phyloP scores from a whole-genome alignment of 164 flowering plant species.

The Houttuynia cordata region DNA sequence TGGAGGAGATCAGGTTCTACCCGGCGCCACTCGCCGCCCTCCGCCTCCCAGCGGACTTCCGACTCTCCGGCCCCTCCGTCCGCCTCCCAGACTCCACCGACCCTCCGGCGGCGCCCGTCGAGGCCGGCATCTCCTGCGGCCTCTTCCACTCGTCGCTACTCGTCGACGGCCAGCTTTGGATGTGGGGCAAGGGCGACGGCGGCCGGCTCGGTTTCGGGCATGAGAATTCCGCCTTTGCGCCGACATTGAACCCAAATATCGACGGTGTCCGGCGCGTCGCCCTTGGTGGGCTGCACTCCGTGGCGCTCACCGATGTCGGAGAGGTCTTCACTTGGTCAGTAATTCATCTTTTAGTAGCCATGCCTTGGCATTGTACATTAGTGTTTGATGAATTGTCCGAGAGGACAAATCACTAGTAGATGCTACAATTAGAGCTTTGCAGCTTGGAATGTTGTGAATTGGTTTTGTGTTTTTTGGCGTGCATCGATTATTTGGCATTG shows the following conservation, averaged over 20 bases:
- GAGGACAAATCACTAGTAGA: too few relatives aligned
- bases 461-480: too few relatives aligned
- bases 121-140: conserved; percentile 72
- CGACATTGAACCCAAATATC: conserved; percentile 49
- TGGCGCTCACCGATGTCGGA: conserved; percentile 46
- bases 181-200: conserved; percentile 96
- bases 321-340: conserved; percentile 83
- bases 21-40: conserved; percentile 58
- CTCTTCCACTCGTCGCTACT: conserved; percentile 68
- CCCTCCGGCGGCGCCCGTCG: conserved; percentile 4
- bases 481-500: too few relatives aligned
- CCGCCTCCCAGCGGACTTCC: conserved; percentile 35
- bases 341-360: not conserved
- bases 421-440: too few relatives aligned
- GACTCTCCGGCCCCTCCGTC: conserved; percentile 42
- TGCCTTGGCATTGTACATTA: not conserved
- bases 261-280: conserved; percentile 37
- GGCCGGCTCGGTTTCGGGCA: conserved; percentile 84
- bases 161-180: conserved; percentile 63
- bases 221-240: conserved; percentile 52
- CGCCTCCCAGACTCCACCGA: conserved; percentile 11
- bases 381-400: not conserved
- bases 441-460: too few relatives aligned
- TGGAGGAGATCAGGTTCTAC: conserved; percentile 54
- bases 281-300: conserved; percentile 80